A percentile compares a stretch with the other conserved stretches of the same genome.
phyloP scores from a whole-genome alignment of 1,284 basidiomycete species.

The Austroboletus niveus region DNA sequence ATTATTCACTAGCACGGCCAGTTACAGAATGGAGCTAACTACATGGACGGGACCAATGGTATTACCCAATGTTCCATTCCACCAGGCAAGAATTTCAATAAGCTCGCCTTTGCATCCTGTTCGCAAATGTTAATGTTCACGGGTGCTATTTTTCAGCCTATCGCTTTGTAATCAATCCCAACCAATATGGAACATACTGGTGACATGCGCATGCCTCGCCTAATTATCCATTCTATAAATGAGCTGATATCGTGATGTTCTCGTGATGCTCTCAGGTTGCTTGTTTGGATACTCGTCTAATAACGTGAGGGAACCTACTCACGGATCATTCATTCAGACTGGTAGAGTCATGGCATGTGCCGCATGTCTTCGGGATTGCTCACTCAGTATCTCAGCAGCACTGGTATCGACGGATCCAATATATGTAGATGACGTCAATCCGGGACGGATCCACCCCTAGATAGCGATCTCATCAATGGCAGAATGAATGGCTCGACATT shows the following conservation, averaged over 20 bases:
- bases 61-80: conserved; percentile 34
- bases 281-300: background rate
- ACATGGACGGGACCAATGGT: conserved; percentile 35
- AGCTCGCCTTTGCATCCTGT: conserved; percentile 1
- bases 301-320: background rate
- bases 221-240: too few species aligned
- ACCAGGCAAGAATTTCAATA: conserved; percentile 35
- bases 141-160: conserved; percentile 19
- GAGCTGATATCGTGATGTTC: too few species aligned
- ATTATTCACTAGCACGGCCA: conserved; percentile 35
- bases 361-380: conserved; percentile 33
- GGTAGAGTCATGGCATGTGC: too few species aligned
- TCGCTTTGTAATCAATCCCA: conserved; percentile 28
- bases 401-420: too few species aligned
- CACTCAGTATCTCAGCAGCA: background rate
- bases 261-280: conserved; percentile 30
- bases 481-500: too few species aligned
- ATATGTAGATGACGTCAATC: too few species aligned
- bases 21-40: conserved; percentile 35
- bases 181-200: conserved; percentile 34
- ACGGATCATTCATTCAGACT: conserved; percentile 18
- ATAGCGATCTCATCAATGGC: too few species aligned
- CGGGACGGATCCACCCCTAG: too few species aligned
- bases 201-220: background rate
- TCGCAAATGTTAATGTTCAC: conserved; percentile 3